phyloP scores from a whole-genome alignment of 1,284 basidiomycete species.

The Boletus semigastroideus region DNA sequence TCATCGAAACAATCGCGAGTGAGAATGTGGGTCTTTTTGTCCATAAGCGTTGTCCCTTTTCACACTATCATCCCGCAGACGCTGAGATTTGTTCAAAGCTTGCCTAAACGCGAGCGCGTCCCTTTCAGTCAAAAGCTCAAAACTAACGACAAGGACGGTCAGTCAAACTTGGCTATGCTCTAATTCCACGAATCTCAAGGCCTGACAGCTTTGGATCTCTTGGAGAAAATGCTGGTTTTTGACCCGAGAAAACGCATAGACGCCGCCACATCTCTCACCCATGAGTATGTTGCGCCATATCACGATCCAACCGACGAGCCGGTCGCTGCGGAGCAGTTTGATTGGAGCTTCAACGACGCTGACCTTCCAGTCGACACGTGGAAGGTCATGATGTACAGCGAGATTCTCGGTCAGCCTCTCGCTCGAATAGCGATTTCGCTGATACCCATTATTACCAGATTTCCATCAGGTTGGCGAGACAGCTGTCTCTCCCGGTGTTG shows the following conservation, averaged over 20 bases:
- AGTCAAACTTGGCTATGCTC: slow-evolving; percentile 18
- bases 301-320: slow-evolving; percentile 99
- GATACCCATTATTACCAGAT: slow-evolving; percentile 42
- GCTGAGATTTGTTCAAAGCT: slow-evolving; percentile 96
- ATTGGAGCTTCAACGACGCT: slow-evolving; percentile 99
- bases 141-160: slow-evolving; percentile 85
- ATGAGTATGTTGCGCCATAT: slow-evolving; percentile 96
- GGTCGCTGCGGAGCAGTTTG: slow-evolving; percentile 91
- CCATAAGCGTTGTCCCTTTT: slow-evolving; percentile 9
- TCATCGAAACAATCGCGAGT: slow-evolving; percentile 97
- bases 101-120: slow-evolving; percentile 94
- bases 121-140: slow-evolving; percentile 95
- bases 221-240: slow-evolving; percentile 99
- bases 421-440: not conserved
- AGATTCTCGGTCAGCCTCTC: slow-evolving; percentile 79
- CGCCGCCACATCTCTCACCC: slow-evolving; percentile 86
- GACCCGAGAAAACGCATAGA: slow-evolving; percentile 97
- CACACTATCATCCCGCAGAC: slow-evolving; percentile 57
- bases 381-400: slow-evolving; percentile 99
- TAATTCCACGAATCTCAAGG: slow-evolving; percentile 9
- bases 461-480: slow-evolving; percentile 74
- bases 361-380: slow-evolving; percentile 98
- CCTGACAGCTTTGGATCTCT: slow-evolving; percentile 80
- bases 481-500: slow-evolving; percentile 36
- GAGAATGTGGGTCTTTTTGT: slow-evolving; percentile 75